Evolutionary conservation across 75 land plant species (phyloP).

Genomic region (Gnetum montanum): DNA sequence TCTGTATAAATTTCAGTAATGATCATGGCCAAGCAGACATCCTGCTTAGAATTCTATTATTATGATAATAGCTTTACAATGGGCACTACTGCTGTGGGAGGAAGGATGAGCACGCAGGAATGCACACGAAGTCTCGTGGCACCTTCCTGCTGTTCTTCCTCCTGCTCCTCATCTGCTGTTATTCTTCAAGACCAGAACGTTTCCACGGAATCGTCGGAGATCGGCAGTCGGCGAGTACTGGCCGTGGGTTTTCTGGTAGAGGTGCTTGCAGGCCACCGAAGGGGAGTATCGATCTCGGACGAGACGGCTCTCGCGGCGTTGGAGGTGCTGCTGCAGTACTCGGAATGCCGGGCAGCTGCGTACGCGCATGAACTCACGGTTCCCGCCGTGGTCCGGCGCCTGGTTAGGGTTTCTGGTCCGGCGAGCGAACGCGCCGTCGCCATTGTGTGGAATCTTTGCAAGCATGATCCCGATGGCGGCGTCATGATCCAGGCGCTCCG

Average conservation of each 20-base stretch:
- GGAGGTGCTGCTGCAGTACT: conserved; percentile 24
- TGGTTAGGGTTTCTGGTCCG: conserved; percentile 56
- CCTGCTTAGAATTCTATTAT: too few species aligned
- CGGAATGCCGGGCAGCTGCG: conserved; percentile 29
- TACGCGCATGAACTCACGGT: conserved; percentile 46
- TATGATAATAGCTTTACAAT: too few species aligned
- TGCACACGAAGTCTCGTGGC: too few species aligned
- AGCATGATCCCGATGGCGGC: background rate
- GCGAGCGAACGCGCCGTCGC: conserved; percentile 64
- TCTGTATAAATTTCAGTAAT: too few species aligned
- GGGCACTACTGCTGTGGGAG: too few species aligned
- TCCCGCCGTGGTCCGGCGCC: conserved; percentile 60
- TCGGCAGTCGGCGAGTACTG: too few species aligned
- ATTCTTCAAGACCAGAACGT: too few species aligned
- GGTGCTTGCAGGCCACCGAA: conserved; percentile 40
- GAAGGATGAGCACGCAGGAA: too few species aligned
- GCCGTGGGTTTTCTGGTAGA: conserved; percentile 34
- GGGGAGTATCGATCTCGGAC: conserved; percentile 17
- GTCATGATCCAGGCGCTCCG: conserved; percentile 41
- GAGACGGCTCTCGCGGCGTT: conserved; percentile 58
- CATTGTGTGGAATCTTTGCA: conserved; percentile 45
- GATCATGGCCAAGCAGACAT: too few species aligned
- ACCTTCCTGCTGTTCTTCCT: too few species aligned
- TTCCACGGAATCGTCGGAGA: too few species aligned
- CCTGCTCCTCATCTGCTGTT: too few species aligned